A percentile compares a stretch with the other conserved stretches of the same genome.
Conservation (phyloP, 305 asterid species). For the Vinca major region DNA sequence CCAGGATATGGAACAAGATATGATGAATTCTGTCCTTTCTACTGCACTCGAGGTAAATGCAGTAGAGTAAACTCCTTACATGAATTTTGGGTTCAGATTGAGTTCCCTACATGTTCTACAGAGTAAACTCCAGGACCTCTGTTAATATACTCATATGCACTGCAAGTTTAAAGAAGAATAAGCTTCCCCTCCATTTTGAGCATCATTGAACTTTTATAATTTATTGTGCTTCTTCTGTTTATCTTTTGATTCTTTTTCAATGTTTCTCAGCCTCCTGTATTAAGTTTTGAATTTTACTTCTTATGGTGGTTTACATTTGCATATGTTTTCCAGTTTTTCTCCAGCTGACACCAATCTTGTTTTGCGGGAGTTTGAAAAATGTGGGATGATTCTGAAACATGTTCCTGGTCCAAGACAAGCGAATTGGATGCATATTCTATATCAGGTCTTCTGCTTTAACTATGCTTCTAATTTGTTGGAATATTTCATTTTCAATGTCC, state of each 20-base stretch:
- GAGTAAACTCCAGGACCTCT: not conserved
- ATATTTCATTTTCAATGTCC: not conserved
- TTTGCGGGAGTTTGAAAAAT: constrained; percentile 85
- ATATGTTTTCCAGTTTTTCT: constrained; percentile 48
- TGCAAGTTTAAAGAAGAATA: not conserved
- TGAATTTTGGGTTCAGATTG: no score
- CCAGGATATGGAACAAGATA: no score
- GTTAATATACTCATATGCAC: not conserved
- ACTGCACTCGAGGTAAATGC: no score
- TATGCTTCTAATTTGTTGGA: not conserved
- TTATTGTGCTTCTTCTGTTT: not conserved
- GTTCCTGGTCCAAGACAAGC: constrained; percentile 94
- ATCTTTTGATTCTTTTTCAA: not conserved
- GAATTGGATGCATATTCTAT: constrained; percentile 95
- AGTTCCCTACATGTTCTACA: no score
- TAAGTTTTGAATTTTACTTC: not conserved
- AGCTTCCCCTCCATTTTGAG: not conserved
- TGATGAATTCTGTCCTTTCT: no score
- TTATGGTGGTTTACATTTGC: constrained; percentile 7
- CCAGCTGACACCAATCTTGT: constrained; percentile 89
- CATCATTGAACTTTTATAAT: not conserved
- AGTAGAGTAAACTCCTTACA: no score
- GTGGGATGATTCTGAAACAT: constrained; percentile 78
- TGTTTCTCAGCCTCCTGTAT: not conserved
- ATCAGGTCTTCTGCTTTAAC: constrained; percentile 51